Evolutionary conservation across 805 yeast genomes (phyloP), one percentile per base, ranked within the genome.

Genomic region (Zygosaccharomyces siamensis): DNA sequence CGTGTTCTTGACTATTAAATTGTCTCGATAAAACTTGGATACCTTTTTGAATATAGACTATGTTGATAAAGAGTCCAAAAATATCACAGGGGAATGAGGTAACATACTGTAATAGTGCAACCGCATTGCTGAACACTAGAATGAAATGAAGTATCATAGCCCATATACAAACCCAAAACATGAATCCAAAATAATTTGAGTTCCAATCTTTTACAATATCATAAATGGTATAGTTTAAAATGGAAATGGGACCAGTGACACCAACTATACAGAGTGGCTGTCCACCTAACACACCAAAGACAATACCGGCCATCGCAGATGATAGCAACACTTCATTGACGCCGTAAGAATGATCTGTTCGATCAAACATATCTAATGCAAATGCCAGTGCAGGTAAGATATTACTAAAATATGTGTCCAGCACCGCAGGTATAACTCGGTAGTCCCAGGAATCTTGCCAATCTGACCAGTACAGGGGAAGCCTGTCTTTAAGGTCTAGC

Each of bases 91-190:
- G 87, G 62, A 80, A 92, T 45, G 80, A 72, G 2, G 96, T 84
- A 24, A 90, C 86, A 57, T 78, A 82, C 53, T 79, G 78, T 69
- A 89, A 72, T 43, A 78, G 80, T 46, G 80, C 73, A 27, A 87
- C 86, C 53, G 79, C 70, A 64, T 92, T 92, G 45, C 77, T 68
- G 2, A 84, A 52, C 0, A 97, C 90, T 33, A 92, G 72, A 1
- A 81, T 50, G 23, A 87, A 70, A 68, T 93, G 98, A 70, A 87
- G 75, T 10, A 82, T 74, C 87, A 85, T 84, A 3, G 88, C 77
- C 99, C 99, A 92, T 5, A 93, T 72, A 59, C 89, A 87, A 28
- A 92, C 73, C 98, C 98, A 93, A 63, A 92, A 84, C 96, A 93
- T 90, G 65, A 92, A 92, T 14, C 90, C 89, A 68, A 92, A 89